Evolutionary conservation across 805 yeast genomes (phyloP), one percentile per base, ranked within the genome.

Genomic region (Lipomyces sp.): DNA sequence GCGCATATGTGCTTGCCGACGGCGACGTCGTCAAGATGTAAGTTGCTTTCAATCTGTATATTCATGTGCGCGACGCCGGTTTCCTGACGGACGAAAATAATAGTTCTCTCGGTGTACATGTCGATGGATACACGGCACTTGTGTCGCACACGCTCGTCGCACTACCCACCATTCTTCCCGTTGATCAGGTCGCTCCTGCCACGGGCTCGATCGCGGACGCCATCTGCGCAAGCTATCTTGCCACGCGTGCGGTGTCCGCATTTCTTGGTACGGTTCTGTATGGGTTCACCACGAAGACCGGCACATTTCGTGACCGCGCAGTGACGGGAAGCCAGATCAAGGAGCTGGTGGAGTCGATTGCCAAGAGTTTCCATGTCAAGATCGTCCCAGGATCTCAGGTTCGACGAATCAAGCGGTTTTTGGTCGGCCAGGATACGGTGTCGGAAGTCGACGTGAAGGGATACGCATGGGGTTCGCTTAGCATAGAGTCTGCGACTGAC

Each of bases 401-500:
- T 38, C 84, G 98, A 72, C 80, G 96, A 68, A 77, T 90, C 51
- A 80, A 96, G 74, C 80, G 98, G 65, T 93, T 91, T 63, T 79
- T 93, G 65, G 95, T 95, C 35, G 98, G 98, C 47, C 98, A 93
- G 74, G 53, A 88, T 65, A 93, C 89, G 48, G 93, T 89, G 58
- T 91, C 90, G 34, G 98, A 91, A 72, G 79, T 82, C 65, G 96
- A 87, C 59, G 86, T 85, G 71, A 90, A 91, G 70, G 96, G 96
- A 65, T 95, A 90, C 4, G 64, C 58, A 16, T 72, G 76, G 76
- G 63, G 63, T 21, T 28, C 53, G 36, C 31, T 47, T 14, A 37
- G 44, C 43, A 43, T 36, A 10, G 63, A 57, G 34, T 58, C 45
- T n/a, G 64, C 57, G 43, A 54, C 49, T 16, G 42, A 53, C 43